A percentile compares a stretch with the other conserved stretches of the same genome.
These are phyloP conservation scores for Ormosia semicastrata DNA, from an alignment of 306 rosid genomes.

Conservation along the genomic window DNA sequence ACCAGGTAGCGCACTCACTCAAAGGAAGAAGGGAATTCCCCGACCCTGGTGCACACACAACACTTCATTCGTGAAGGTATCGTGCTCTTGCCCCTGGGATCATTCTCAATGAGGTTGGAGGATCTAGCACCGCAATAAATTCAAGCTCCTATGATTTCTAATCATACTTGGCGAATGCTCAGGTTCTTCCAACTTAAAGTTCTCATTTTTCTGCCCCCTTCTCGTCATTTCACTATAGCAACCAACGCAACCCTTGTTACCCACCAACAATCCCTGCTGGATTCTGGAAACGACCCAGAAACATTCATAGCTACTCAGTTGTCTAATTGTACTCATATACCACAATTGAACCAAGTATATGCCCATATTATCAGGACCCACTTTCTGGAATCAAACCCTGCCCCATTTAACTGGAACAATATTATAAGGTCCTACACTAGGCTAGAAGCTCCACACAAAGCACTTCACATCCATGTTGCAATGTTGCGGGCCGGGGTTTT, in stretches of 20 bases:
- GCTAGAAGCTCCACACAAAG: conserved; percentile 46
- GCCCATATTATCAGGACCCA: conserved; percentile 48
- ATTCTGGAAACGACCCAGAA: conserved; percentile 21
- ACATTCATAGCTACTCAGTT: conserved; percentile 33
- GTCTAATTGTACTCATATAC: conserved; percentile 30
- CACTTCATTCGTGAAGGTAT: too few species aligned
- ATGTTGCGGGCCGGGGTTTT: conserved; percentile 55
- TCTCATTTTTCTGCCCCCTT: background rate
- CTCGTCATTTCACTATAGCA: conserved; percentile 10
- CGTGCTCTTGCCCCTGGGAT: too few species aligned
- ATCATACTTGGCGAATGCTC: background rate
- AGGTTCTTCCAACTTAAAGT: conserved; percentile 19
- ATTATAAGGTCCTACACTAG: conserved; percentile 58
- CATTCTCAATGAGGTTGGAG: background rate
- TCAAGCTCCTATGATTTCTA: background rate
- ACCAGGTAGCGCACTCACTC: too few species aligned
- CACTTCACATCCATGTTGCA: conserved; percentile 40
- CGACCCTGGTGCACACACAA: too few species aligned
- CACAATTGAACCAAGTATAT: conserved; percentile 39
- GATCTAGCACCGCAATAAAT: background rate
- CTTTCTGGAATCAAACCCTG: conserved; percentile 38
- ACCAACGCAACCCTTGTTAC: background rate
- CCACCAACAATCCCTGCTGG: background rate
- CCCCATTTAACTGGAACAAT: conserved; percentile 69
- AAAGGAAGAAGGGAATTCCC: too few species aligned